Conservation (phyloP, 225 moss, liverwort and hornwort genomes). For the Takakia lepidozioides region DNA sequence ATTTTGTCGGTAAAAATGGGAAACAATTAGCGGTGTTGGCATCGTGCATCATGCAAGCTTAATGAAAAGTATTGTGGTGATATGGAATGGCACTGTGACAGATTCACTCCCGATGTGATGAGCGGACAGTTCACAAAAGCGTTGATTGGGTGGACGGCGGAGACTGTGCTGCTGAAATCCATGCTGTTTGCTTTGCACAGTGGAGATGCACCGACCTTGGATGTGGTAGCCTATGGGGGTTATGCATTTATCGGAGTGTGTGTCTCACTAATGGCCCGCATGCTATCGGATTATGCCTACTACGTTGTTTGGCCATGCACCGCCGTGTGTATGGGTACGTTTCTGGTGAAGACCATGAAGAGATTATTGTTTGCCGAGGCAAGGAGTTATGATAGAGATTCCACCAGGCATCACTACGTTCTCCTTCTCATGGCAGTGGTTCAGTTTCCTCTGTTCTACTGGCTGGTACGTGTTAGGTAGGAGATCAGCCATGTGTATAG, state of each 20-base stretch:
- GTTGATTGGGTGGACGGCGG: slow-evolving; percentile 61
- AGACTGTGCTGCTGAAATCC: slow-evolving; percentile 59
- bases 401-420: slow-evolving; percentile 81
- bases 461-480: slow-evolving; percentile 44
- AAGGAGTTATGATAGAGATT: slow-evolving; percentile 91
- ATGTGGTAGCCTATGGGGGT: slow-evolving; percentile 82
- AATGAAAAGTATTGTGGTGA: background rate
- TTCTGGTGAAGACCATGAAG: slow-evolving; percentile 92
- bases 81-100: slow-evolving; percentile 19
- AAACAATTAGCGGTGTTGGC: background rate
- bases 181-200: slow-evolving; percentile 67
- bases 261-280: slow-evolving; percentile 44
- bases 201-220: slow-evolving; percentile 71
- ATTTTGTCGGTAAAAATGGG: too few species aligned
- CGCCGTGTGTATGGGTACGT: slow-evolving; percentile 80
- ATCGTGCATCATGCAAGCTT: background rate
- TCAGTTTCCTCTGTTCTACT: slow-evolving; percentile 80
- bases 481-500: slow-evolving; percentile 8
- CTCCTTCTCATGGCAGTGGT: slow-evolving; percentile 75
- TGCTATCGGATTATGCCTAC: slow-evolving; percentile 64
- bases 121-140: slow-evolving; percentile 77
- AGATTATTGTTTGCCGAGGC: slow-evolving; percentile 84
- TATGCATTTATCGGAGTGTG: slow-evolving; percentile 87
- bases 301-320: slow-evolving; percentile 62
- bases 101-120: slow-evolving; percentile 81